phyloP scores from a whole-genome alignment of 352 stramenopile species.

The Phytophthora tentaculata region DNA sequence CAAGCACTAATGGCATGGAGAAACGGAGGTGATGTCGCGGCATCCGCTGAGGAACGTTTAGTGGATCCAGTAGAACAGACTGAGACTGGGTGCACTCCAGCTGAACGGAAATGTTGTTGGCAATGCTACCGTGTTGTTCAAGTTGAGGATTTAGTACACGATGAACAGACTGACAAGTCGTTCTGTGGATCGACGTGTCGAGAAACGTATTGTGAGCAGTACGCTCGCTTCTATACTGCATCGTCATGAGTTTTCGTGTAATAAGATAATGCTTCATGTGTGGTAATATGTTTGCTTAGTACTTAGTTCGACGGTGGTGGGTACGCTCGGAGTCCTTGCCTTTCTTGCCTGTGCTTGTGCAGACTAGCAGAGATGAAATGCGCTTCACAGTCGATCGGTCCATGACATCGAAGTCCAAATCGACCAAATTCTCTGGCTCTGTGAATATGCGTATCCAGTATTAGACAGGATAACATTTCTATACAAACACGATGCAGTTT shows the following conservation, averaged over 20 bases:
- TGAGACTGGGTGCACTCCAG: constrained; percentile 54
- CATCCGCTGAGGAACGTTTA: not conserved
- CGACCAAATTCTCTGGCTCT: constrained; percentile 48
- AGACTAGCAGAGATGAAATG: constrained; percentile 74
- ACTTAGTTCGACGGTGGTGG: not conserved
- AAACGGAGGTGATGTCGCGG: constrained; percentile 16
- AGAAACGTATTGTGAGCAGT: constrained; percentile 50
- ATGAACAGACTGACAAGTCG: constrained; percentile 48
- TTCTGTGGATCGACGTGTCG: constrained; percentile 64
- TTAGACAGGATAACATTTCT: not conserved
- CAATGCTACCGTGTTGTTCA: constrained; percentile 76
- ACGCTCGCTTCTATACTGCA: constrained; percentile 57
- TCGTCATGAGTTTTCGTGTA: constrained; percentile 5
- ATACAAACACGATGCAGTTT: not conserved
- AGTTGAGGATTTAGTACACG: constrained; percentile 47
- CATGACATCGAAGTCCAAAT: constrained; percentile 77
- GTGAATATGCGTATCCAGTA: not conserved
- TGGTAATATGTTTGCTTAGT: too few relatives aligned
- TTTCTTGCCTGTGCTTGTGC: constrained; percentile 69
- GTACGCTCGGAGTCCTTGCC: constrained; percentile 19
- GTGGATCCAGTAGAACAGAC: constrained; percentile 40
- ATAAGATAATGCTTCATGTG: too few relatives aligned
- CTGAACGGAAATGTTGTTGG: constrained; percentile 75
- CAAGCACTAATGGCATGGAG: constrained; percentile 70
- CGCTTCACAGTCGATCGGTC: constrained; percentile 81